phyloP scores from a whole-genome alignment of 306 rosid species.

The Vachellia collinsii region DNA sequence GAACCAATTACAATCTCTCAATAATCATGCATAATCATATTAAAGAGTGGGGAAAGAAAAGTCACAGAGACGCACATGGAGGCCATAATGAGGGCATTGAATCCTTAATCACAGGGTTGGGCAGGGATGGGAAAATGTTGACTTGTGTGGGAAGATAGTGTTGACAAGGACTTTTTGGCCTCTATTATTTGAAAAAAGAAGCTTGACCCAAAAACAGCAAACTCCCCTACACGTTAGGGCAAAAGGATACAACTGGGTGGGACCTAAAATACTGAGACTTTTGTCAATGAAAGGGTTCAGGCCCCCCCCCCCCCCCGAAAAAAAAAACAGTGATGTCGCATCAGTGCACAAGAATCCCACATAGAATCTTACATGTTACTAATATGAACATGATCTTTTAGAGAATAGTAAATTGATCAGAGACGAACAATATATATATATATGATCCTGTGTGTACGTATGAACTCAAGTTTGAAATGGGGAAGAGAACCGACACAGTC shows the following conservation, averaged over 20 bases:
- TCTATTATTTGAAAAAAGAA: constrained; percentile 47
- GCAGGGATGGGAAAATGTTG: constrained; percentile 39
- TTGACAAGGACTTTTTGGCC: constrained; percentile 19
- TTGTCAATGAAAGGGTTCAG: neutral
- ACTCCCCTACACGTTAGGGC: constrained; percentile 17
- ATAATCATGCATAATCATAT: constrained; percentile 42
- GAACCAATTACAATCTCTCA: constrained; percentile 28
- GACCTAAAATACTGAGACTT: constrained; percentile 37
- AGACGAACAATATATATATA: neutral
- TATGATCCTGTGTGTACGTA: too few relatives aligned
- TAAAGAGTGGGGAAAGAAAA: constrained; percentile 10
- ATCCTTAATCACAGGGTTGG: constrained; percentile 38
- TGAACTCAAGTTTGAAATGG: neutral
- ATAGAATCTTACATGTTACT: neutral
- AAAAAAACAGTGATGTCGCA: constrained; percentile 43
- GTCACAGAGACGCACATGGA: constrained; percentile 60
- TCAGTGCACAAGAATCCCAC: neutral
- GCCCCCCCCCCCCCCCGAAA: neutral
- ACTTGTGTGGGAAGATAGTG: constrained; percentile 11
- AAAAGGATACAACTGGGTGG: constrained; percentile 34
- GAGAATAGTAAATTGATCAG: neutral
- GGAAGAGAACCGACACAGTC: constrained; percentile 51
- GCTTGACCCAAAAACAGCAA: constrained; percentile 28
- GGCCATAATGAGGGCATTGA: constrained; percentile 45
- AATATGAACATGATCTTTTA: neutral